Base-by-base conservation (phyloP, 306 rosid genomes). In the Hippophae gyantsensis region DNA sequence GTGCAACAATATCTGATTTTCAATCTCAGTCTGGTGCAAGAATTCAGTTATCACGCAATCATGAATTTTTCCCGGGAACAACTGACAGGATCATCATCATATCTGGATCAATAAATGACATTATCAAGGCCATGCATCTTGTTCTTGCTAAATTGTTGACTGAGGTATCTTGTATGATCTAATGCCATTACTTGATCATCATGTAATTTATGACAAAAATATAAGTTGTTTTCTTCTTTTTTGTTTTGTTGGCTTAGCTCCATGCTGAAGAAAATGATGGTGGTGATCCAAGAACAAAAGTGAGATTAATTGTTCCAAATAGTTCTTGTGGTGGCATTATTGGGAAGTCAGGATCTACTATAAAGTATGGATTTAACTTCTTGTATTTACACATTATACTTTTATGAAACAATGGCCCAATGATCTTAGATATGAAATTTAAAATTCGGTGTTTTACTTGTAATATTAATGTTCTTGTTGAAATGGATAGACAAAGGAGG, bases 1-100 rank as follows among this genome's bases (percentile, higher is more conserved):
- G 99, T 48, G 89, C 99, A 51, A 93, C 99, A n/a, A 93, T 93
- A 76, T 86, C 92, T 63, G 99, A 93, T 67, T 93, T 93, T 74
- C 99, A 93, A 73, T 83, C 99, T n/a, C 90, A 89, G 60, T 89
- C 99, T 68, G 99, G 99, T 58, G 99, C 99, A 61, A 85, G 99
- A 57, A 93, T 93, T 62, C 99, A 89, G 77, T 70, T 93, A 79
- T 93, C 99, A 32, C 87, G 99, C 67, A 93, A 89, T 65, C 92
- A 86, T 46, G 99, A 93, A 69, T 93, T 93, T 81, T 93, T 93
- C 48, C 99, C 99, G 8, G 99, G 99, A 71, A 93, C 99, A 41
- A 84, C 99, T 50, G 99, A 93, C 71, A 79, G 99, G 77, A 93
- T 93, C 78, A 89, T 93, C 69, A 93, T 93, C 95, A 81, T 93